Percentiles rank a stretch among this genome's conserved stretches.
Evolutionary conservation across 2,329 filamentous ascomycete genomes (phyloP).

Genomic region (Rutstroemia sp.): DNA sequence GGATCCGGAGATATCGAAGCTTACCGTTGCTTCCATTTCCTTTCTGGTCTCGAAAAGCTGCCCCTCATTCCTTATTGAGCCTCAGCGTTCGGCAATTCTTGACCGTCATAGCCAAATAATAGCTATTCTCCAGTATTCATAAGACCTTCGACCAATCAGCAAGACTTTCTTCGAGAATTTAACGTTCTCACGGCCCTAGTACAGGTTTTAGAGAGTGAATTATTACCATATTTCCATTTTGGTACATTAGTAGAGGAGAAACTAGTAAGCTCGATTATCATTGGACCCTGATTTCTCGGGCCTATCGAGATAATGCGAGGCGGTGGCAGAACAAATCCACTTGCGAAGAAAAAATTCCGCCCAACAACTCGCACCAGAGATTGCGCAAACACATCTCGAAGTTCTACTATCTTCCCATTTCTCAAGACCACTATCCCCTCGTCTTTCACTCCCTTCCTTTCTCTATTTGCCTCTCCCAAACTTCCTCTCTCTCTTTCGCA

Average conservation of each 20-base stretch:
- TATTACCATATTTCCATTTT: not conserved
- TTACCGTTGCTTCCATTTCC: not conserved
- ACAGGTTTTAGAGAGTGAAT: too few relatives aligned
- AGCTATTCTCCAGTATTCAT: too few relatives aligned
- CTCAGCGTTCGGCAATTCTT: too few relatives aligned
- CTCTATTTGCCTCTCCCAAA: constrained; percentile 1
- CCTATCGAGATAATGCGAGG: not conserved
- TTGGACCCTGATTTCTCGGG: not conserved
- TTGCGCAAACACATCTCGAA: not conserved
- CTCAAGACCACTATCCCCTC: not conserved
- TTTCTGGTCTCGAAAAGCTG: not conserved
- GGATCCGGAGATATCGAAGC: not conserved
- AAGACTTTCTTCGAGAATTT: too few relatives aligned
- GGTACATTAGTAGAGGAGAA: not conserved
- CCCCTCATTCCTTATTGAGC: not conserved
- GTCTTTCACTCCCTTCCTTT: constrained; percentile 3
- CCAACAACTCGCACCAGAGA: not conserved
- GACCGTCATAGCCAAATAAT: too few relatives aligned
- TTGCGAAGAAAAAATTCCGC: not conserved
- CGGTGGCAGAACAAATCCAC: not conserved
- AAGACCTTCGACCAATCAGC: too few relatives aligned
- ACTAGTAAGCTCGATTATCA: not conserved
- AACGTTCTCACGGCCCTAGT: too few relatives aligned
- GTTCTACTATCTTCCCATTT: not conserved
- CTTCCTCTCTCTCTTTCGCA: constrained; percentile 5